Percentiles rank a stretch among this genome's conserved stretches.
Conservation (phyloP, 129 eudicot genomes). For the Helianthus tuberosus region DNA sequence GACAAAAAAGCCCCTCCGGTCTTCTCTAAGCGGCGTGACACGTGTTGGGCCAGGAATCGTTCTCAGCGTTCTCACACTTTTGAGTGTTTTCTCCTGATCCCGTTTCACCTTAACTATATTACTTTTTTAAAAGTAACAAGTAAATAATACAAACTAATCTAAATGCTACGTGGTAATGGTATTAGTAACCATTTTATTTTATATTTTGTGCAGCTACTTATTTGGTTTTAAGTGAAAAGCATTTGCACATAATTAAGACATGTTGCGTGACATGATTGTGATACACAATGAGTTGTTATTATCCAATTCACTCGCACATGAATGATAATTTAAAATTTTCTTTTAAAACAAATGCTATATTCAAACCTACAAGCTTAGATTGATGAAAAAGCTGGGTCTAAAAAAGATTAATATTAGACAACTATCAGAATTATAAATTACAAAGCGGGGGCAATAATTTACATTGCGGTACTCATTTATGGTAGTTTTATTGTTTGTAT, state of each 20-base stretch:
- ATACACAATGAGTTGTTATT: conserved; percentile 38
- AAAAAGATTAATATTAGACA: too few species aligned
- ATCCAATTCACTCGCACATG: conserved; percentile 30
- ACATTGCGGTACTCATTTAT: too few species aligned
- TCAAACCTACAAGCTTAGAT: neutral
- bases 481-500: too few species aligned
- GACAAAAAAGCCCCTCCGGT: too few species aligned
- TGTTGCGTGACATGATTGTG: conserved; percentile 37
- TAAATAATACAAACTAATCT: neutral
- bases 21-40: too few species aligned
- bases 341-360: conserved; percentile 1
- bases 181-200: neutral
- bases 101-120: too few species aligned
- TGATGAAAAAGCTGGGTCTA: too few species aligned
- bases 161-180: neutral
- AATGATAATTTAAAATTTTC: neutral
- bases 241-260: conserved; percentile 27
- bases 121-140: neutral
- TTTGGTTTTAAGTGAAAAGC: conserved; percentile 19
- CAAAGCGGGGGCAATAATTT: too few species aligned
- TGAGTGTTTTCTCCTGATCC: too few species aligned
- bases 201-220: neutral
- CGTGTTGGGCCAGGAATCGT: too few species aligned
- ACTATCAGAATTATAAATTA: too few species aligned
- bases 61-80: too few species aligned